These are phyloP conservation scores for Beauveria australis DNA, from an alignment of 2,329 filamentous ascomycete species.

Conservation along the genomic window DNA sequence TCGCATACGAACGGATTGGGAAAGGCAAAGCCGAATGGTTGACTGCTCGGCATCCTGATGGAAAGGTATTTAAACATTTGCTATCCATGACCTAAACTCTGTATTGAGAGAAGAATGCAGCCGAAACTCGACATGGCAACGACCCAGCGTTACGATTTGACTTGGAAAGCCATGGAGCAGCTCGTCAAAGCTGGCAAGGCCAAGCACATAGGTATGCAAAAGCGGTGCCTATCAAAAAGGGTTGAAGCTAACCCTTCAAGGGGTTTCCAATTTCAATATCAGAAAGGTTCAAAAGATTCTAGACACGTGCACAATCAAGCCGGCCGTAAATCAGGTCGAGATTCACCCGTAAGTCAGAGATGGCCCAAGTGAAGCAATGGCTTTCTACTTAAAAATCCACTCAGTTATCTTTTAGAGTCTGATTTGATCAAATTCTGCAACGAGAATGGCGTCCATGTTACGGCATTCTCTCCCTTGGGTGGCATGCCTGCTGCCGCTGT, in stretches of 20 bases:
- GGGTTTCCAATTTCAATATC: slow-evolving; percentile 14
- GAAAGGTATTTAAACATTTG: neutral
- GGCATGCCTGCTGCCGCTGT: neutral
- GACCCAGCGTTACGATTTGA: neutral
- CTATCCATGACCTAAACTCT: too few species aligned
- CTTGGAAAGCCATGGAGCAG: slow-evolving; percentile 6
- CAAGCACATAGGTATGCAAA: slow-evolving; percentile 1
- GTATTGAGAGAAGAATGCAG: neutral
- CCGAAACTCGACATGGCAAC: neutral
- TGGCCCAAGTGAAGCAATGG: neutral
- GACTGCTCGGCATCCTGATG: neutral
- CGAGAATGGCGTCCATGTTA: slow-evolving; percentile 4
- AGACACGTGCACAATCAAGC: slow-evolving; percentile 7
- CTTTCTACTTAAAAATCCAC: too few species aligned
- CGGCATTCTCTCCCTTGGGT: slow-evolving; percentile 10
- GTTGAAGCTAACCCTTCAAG: neutral
- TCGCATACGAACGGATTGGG: slow-evolving; percentile 6
- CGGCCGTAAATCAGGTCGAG: slow-evolving; percentile 13
- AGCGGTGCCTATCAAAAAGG: neutral
- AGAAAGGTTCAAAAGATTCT: slow-evolving; percentile 12
- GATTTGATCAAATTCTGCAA: slow-evolving; percentile 9
- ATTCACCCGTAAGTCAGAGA: slow-evolving; percentile 9
- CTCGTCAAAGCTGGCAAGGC: slow-evolving; percentile 2
- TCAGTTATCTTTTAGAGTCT: slow-evolving; percentile 9
- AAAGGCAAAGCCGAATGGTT: neutral